Percentiles rank a stretch among this genome's conserved stretches.
Evolutionary conservation across 352 stramenopile genomes (phyloP).

Genomic region (Pythium graminicola): DNA sequence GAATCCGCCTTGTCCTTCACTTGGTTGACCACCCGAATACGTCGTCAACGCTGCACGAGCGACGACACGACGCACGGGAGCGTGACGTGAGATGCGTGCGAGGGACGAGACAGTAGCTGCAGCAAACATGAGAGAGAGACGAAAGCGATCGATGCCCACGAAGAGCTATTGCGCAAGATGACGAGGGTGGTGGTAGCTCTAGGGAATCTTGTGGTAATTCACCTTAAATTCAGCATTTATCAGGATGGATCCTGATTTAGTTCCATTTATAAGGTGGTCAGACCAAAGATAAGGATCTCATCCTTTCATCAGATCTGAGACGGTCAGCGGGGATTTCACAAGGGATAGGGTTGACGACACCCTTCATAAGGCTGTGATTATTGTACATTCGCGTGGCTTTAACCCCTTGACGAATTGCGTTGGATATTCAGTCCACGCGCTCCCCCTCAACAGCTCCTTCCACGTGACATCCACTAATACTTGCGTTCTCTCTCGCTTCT

Average conservation of each 20-base stretch:
- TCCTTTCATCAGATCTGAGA: neutral
- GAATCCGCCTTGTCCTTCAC: conserved; percentile 86
- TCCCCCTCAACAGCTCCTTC: too few species aligned
- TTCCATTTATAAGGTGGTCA: neutral
- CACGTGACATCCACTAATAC: neutral
- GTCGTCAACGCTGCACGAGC: conserved; percentile 45
- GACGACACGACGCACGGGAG: neutral
- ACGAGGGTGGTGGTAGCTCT: too few species aligned
- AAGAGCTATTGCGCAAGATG: too few species aligned
- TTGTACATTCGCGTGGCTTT: conserved; percentile 11
- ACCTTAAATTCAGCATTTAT: neutral
- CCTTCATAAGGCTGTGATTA: neutral
- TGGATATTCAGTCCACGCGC: conserved; percentile 1
- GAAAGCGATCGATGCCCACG: neutral
- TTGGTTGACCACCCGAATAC: conserved; percentile 86
- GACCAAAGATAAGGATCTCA: neutral
- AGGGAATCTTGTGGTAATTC: neutral
- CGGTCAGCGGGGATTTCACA: too few species aligned
- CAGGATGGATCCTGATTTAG: neutral
- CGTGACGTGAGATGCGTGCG: conserved; percentile 1
- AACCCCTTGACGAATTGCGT: neutral
- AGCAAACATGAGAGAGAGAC: conserved; percentile 2
- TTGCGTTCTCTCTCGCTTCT: conserved; percentile 1
- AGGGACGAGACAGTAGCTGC: conserved; percentile 1
- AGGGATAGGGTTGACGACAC: neutral